phyloP scores from a whole-genome alignment of 352 stramenopile species.

The Poterioochromonas sp. region DNA sequence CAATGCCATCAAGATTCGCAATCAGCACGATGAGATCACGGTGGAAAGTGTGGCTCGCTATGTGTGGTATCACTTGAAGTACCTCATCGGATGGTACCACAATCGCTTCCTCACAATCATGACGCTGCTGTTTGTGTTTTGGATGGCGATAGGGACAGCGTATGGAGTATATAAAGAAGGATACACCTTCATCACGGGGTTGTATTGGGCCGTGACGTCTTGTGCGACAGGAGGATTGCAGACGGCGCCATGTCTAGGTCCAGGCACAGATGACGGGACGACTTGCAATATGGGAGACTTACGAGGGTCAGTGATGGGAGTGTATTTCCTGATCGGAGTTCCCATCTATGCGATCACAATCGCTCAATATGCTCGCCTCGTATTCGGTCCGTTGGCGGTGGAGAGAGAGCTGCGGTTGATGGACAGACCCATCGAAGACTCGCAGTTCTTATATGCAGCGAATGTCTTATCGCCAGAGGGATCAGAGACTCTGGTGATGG shows the following conservation, averaged over 20 bases:
- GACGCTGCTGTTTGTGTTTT: background rate
- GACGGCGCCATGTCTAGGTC: constrained; percentile 8
- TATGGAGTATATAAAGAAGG: background rate
- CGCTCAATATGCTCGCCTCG: background rate
- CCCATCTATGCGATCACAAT: constrained; percentile 12
- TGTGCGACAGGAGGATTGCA: background rate
- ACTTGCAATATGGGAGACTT: background rate
- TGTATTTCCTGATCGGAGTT: constrained; percentile 12
- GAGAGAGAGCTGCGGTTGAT: background rate
- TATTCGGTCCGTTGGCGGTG: background rate
- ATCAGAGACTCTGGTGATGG: background rate
- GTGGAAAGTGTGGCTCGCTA: background rate
- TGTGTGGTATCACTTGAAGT: constrained; percentile 21
- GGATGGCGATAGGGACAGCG: background rate
- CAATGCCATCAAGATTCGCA: background rate
- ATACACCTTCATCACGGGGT: background rate
- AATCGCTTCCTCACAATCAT: background rate
- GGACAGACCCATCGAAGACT: background rate
- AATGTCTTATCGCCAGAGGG: background rate
- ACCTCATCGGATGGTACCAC: constrained; percentile 9
- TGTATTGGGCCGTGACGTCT: constrained; percentile 8
- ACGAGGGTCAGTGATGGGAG: background rate
- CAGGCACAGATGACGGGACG: background rate
- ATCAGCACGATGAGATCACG: background rate
- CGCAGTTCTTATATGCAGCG: background rate